phyloP scores from a whole-genome alignment of 2,329 filamentous ascomycete species.

The Scytalidium lignicola region DNA sequence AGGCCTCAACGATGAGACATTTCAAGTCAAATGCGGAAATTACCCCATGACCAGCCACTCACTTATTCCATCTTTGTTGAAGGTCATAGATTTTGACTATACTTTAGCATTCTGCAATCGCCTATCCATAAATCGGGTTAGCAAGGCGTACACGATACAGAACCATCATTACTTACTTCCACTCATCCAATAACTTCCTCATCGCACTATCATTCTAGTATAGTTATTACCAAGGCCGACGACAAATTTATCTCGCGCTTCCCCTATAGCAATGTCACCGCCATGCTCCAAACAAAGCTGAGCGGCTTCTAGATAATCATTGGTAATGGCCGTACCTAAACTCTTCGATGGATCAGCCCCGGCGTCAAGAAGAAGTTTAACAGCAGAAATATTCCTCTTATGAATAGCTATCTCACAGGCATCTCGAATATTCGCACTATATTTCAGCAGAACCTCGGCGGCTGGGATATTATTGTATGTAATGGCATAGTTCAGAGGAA shows the following conservation, averaged over 20 bases:
- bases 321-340: not conserved
- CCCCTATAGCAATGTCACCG: not conserved
- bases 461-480: not conserved
- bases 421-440: not conserved
- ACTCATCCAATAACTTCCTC: constrained; percentile 2
- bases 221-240: not conserved
- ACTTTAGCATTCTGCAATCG: too few species aligned
- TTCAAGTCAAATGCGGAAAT: too few species aligned
- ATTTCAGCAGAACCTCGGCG: constrained; percentile 3
- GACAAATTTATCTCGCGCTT: constrained; percentile 1
- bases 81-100: too few species aligned
- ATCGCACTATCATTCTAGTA: constrained; percentile 3
- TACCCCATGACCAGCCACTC: too few species aligned
- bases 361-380: constrained; percentile 3
- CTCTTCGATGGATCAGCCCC: constrained; percentile 4
- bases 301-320: not conserved
- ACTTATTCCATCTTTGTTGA: too few species aligned
- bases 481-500: not conserved
- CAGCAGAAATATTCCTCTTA: not conserved
- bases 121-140: too few species aligned
- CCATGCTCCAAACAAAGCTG: constrained; percentile 6
- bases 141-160: not conserved
- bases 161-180: constrained; percentile 1
- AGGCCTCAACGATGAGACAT: too few species aligned
- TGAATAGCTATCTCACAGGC: not conserved